Conservation (phyloP, 305 asterid genomes). For the Fraxinus ornus region DNA sequence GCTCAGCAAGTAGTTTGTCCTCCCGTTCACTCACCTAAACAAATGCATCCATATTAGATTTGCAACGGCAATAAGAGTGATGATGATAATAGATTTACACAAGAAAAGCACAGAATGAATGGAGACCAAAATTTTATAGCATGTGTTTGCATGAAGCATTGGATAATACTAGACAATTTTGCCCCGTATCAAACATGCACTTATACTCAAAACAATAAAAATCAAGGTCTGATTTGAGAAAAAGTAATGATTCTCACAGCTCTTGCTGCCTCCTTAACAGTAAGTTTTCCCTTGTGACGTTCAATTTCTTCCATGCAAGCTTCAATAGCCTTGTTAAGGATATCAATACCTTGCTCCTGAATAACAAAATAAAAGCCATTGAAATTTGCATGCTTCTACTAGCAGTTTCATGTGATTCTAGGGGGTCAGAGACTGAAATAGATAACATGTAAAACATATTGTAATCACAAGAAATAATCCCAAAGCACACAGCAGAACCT, state of each 20-base stretch:
- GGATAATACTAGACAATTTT: neutral
- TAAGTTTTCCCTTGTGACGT: slow-evolving; percentile 79
- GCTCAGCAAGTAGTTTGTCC: slow-evolving; percentile 80
- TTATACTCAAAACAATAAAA: neutral
- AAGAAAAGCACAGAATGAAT: neutral
- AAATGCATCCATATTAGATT: slow-evolving; percentile 16
- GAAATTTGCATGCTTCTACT: neutral
- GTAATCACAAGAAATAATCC: neutral
- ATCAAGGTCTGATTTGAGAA: neutral
- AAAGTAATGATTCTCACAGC: slow-evolving; percentile 57
- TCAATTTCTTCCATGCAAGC: slow-evolving; percentile 82
- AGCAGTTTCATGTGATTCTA: neutral
- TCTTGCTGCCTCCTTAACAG: slow-evolving; percentile 86
- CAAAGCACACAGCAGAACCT: neutral
- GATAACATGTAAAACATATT: neutral
- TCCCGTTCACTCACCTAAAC: slow-evolving; percentile 94
- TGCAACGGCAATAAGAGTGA: neutral
- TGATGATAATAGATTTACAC: neutral
- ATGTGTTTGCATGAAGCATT: neutral
- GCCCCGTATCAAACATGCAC: neutral
- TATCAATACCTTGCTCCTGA: slow-evolving; percentile 93
- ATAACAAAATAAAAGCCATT: slow-evolving; percentile 15
- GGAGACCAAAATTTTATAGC: neutral
- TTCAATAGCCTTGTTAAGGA: slow-evolving; percentile 80
- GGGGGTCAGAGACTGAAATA: neutral